Conservation (phyloP, 768 basidiomycete species). For the Leucosporidium creatinivorum region DNA sequence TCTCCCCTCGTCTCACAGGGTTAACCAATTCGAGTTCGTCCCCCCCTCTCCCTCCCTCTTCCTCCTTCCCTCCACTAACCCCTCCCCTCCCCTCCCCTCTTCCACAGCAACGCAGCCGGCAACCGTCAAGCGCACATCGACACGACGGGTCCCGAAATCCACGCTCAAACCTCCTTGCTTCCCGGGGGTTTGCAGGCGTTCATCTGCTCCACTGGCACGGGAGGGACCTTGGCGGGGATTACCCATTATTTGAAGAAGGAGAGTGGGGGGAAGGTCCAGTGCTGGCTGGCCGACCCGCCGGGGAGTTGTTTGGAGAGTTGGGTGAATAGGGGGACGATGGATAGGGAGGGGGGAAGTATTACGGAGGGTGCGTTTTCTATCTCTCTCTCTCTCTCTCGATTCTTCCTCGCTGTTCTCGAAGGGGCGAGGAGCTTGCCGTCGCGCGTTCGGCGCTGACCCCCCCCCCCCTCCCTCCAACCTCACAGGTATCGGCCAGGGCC, state of each 20-base stretch:
- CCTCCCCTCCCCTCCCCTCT: too few relatives aligned
- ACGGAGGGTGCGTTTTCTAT: constrained; percentile 66
- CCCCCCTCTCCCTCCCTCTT: neutral
- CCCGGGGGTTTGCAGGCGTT: constrained; percentile 74
- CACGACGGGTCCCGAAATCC: constrained; percentile 94
- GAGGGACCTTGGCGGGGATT: constrained; percentile 86
- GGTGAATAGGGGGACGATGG: constrained; percentile 63
- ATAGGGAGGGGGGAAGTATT: constrained; percentile 77
- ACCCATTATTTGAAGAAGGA: constrained; percentile 78
- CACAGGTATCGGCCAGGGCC: constrained; percentile 96
- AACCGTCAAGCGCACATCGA: constrained; percentile 81
- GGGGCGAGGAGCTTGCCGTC: too few relatives aligned
- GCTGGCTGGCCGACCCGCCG: constrained; percentile 95
- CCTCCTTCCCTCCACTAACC: neutral
- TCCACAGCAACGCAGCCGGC: constrained; percentile 46
- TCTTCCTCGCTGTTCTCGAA: too few relatives aligned
- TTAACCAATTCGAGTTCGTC: constrained; percentile 65
- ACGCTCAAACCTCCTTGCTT: constrained; percentile 62
- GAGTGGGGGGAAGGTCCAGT: constrained; percentile 66
- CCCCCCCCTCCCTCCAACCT: neutral
- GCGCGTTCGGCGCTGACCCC: neutral
- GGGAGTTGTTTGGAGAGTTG: constrained; percentile 85
- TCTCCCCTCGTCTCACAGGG: neutral
- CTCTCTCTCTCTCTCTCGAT: too few relatives aligned
- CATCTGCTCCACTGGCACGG: constrained; percentile 88